These are phyloP conservation scores for Pseudogymnoascus destructans DNA, from an alignment of 2,329 filamentous ascomycete species.

Conservation along the genomic window DNA sequence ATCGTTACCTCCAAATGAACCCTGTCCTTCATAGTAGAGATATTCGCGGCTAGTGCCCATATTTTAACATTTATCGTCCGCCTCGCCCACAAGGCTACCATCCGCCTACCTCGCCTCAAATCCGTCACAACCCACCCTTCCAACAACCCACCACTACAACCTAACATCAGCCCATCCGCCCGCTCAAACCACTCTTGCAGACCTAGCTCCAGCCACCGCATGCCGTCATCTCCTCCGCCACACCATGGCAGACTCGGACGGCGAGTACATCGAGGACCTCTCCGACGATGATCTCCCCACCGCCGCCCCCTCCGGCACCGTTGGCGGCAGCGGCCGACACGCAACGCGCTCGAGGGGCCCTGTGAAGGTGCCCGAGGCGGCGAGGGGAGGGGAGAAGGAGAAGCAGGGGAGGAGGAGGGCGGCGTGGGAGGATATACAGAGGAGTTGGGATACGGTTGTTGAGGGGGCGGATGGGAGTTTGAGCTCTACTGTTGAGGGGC, in stretches of 20 bases:
- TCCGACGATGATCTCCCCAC: conserved; percentile 50
- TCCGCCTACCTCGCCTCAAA: neutral
- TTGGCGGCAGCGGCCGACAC: conserved; percentile 14
- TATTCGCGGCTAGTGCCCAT: neutral
- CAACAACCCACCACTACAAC: neutral
- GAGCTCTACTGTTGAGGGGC: conserved; percentile 54
- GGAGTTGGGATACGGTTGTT: conserved; percentile 60
- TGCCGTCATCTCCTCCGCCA: neutral
- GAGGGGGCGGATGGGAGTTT: conserved; percentile 72
- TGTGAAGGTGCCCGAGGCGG: conserved; percentile 19
- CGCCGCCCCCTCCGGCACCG: conserved; percentile 14
- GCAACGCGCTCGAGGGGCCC: conserved; percentile 24
- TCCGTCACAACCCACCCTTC: neutral
- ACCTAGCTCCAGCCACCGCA: neutral
- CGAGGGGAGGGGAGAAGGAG: conserved; percentile 20
- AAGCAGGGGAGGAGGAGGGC: conserved; percentile 33
- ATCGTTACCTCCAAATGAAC: neutral
- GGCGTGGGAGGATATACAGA: conserved; percentile 53
- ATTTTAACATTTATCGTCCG: neutral
- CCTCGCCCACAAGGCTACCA: conserved; percentile 3
- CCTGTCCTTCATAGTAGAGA: neutral
- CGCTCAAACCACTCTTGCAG: neutral
- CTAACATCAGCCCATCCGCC: neutral
- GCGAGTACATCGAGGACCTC: conserved; percentile 52
- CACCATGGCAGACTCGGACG: conserved; percentile 59